Base-by-base conservation (phyloP, 768 basidiomycete species). In the Boletus vermiculosoides region DNA sequence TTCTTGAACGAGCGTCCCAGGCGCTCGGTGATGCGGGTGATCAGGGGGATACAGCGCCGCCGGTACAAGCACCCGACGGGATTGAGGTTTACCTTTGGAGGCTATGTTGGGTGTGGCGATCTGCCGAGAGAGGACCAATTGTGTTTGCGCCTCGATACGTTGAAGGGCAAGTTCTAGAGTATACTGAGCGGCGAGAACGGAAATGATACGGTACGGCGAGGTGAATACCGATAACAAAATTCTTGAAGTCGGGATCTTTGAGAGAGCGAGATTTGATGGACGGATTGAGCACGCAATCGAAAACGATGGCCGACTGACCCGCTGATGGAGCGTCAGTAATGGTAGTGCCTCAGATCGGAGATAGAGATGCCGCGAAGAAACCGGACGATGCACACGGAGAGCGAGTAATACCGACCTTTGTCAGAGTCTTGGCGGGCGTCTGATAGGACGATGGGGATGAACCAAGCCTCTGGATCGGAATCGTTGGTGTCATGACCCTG, bases 71-170 rank as follows among this genome's bases (percentile, higher is more conserved):
- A 84, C 84, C 13, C 78, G 80, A 34, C 89, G 83, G 15, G 83
- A 78, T 28, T 67, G 64, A 2, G 86, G 80, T 63, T 78, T 81
- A n/a, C 90, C 90, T 69, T 92, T 93, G 51, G 84, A 84, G 4
- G 80, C 72, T 51, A 93, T 89, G 70, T 92, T 93, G 6, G 90
- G 90, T 0, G 81, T 87, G 23, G 80, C 80, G 57, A 92, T 83
- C 47, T 82, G 77, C 23, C 88, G 82, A 1, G 90, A 89, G 44
- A 92, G 79, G 0, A 75, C 60, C n/a, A 90, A 65, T 5, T 76
- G 65, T 9, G 81, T 78, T 58, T 87, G 85, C 0, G 78, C 77
- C 72, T 90, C 87, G 45, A 88, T 80, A 10, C 82, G 83, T 63
- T 87, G 86, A 4, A 90, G 68, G 0, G 84, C 83, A 11, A 89